Evolutionary conservation across 306 rosid genomes (phyloP), one percentile per base, ranked within the genome.

Genomic region (Luffa aegyptiaca): DNA sequence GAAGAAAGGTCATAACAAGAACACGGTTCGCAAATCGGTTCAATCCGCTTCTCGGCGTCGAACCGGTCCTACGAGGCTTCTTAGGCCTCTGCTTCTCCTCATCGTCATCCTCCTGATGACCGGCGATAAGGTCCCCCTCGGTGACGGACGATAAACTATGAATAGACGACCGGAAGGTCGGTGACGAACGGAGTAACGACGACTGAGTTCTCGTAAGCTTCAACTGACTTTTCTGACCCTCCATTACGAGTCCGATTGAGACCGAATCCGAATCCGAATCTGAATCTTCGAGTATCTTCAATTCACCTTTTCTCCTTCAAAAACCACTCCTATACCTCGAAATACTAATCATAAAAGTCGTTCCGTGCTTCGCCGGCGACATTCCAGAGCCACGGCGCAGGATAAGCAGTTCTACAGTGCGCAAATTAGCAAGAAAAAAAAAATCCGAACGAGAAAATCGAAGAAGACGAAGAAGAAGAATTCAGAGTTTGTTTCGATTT

Each of bases 171-270:
- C 99, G 96, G 82, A 95, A 87, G 70, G 97, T 91, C 16, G 97
- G 92, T 4, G 99, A 93, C 1, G 96, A 90, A 31, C 92, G 93
- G 21, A 92, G 98, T 10, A 96, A 90, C 8, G 97, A 93, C 12
- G 99, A 96, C 52, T 93, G 93, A 59, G 93, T 96, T 65, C 99
- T 80, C 21, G 97, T 88, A n/a, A 96, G 97, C 90, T 91, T 93
- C 62, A 89, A 76, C 77, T 85, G 94, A 68, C 93, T 88, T 85
- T 85, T 91, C 84, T 84, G 95, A 51, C 92, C 83, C 80, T 96
- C 97, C 97, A 93, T 80, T 69, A 35, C 59, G 18, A 37, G 39
- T 11, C 20, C 55, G 59, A 20, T 14, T 17, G 42, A 3, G 16
- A 57, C 14, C 11, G 13, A 16, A 81, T 79, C 66, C 11, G 13